Evolutionary conservation across 2,329 filamentous ascomycete genomes (phyloP).

Genomic region (Phialemonium atrogriseum): DNA sequence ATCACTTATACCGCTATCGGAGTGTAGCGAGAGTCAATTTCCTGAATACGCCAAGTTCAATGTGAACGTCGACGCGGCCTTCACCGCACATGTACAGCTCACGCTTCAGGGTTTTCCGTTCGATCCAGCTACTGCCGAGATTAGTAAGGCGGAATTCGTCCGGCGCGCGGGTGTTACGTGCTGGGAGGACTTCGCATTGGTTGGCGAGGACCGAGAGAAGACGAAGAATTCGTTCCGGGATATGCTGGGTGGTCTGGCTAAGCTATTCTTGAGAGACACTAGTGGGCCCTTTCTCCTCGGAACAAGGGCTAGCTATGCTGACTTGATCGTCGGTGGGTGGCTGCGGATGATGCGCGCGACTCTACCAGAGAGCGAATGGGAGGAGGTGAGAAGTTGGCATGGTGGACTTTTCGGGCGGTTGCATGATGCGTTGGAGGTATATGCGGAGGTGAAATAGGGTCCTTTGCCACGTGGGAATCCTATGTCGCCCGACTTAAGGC

Average conservation of each 20-base stretch:
- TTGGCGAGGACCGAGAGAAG: constrained; percentile 29
- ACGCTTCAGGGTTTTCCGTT: constrained; percentile 35
- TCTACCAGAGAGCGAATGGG: constrained; percentile 37
- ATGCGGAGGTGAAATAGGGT: constrained; percentile 19
- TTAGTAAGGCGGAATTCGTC: constrained; percentile 36
- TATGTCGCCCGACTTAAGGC: too few relatives aligned
- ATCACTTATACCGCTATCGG: constrained; percentile 29
- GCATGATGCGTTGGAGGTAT: constrained; percentile 34
- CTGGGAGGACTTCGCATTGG: constrained; percentile 35
- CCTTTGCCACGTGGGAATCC: too few relatives aligned
- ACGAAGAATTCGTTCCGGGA: constrained; percentile 29
- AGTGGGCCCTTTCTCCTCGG: constrained; percentile 43
- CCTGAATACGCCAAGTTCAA: constrained; percentile 43
- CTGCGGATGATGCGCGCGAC: constrained; percentile 33
- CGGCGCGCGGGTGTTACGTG: constrained; percentile 32
- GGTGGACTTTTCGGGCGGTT: constrained; percentile 40
- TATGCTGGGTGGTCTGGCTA: constrained; percentile 31
- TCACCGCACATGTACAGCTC: constrained; percentile 36
- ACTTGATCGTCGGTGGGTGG: constrained; percentile 50
- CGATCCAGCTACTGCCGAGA: constrained; percentile 37
- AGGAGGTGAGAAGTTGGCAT: constrained; percentile 38
- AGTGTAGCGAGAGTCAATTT: constrained; percentile 16
- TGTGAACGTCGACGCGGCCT: constrained; percentile 42
- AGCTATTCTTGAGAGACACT: constrained; percentile 26
- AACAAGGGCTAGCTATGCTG: constrained; percentile 37